A percentile compares a stretch with the other conserved stretches of the same genome.
These are phyloP conservation scores for Graphiopsis chlorocephala DNA, from an alignment of 2,329 filamentous ascomycete species.

Conservation along the genomic window DNA sequence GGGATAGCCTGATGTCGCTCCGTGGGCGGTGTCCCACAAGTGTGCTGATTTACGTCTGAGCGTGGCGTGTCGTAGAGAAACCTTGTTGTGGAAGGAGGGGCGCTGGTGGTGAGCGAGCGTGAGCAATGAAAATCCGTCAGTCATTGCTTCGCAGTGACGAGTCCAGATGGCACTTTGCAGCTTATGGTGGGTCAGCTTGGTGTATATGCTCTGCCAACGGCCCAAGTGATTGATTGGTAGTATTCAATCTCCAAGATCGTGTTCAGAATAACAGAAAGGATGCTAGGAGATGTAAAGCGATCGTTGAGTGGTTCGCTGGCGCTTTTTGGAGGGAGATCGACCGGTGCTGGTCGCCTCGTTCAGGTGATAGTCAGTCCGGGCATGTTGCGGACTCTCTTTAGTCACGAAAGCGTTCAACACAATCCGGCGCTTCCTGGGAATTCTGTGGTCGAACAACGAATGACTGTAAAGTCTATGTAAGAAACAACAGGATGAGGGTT, in stretches of 20 bases:
- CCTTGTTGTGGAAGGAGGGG: neutral
- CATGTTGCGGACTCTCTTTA: slow-evolving; percentile 2
- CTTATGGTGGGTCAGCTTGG: neutral
- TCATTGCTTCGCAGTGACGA: slow-evolving; percentile 11
- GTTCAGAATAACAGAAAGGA: neutral
- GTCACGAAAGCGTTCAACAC: neutral
- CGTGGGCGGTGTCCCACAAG: neutral
- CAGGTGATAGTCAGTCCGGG: neutral
- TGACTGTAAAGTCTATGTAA: slow-evolving; percentile 5
- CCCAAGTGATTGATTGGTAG: neutral
- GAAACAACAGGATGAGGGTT: slow-evolving; percentile 1
- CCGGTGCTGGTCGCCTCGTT: neutral
- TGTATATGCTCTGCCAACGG: neutral
- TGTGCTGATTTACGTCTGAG: slow-evolving; percentile 15
- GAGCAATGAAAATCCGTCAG: slow-evolving; percentile 4
- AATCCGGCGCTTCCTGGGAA: neutral
- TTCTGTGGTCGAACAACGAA: neutral
- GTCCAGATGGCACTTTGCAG: neutral
- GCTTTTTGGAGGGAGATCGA: neutral
- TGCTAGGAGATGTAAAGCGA: neutral
- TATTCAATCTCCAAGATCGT: neutral
- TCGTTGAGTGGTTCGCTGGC: neutral
- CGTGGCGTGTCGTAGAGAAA: slow-evolving; percentile 4
- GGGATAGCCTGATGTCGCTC: slow-evolving; percentile 37
- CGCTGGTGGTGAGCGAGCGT: slow-evolving; percentile 9